Percentiles rank a stretch among this genome's conserved stretches.
Evolutionary conservation across 345 rosid genomes (phyloP).

Genomic region (Brassica cretica): DNA sequence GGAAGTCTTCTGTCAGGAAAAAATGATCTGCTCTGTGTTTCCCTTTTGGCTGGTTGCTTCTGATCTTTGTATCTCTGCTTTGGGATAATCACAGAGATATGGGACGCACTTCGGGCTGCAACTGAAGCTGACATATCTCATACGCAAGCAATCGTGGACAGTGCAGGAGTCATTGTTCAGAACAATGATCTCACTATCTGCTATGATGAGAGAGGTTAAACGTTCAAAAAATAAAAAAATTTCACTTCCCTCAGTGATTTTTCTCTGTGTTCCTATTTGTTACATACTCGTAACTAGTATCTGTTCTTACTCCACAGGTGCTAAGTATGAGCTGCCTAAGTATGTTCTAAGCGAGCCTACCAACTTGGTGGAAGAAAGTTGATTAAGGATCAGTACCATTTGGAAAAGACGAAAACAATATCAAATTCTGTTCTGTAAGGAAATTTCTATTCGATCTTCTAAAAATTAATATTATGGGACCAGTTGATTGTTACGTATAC

Average conservation of each 20-base stretch:
- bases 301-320: constrained; percentile 55
- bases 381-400: constrained; percentile 30
- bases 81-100: constrained; percentile 72
- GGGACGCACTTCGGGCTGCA: constrained; percentile 96
- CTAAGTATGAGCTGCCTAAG: constrained; percentile 89
- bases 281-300: neutral
- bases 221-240: too few relatives aligned
- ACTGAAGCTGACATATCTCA: constrained; percentile 70
- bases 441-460: neutral
- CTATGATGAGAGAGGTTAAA: constrained; percentile 90
- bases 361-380: constrained; percentile 66
- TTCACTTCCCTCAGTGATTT: neutral
- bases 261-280: neutral
- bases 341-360: constrained; percentile 88
- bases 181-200: constrained; percentile 72
- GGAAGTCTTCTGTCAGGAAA: too few relatives aligned
- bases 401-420: constrained; percentile 2
- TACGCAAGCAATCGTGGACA: constrained; percentile 81
- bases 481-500: neutral
- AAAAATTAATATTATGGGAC: neutral
- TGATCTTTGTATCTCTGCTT: too few relatives aligned
- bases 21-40: too few relatives aligned
- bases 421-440: neutral
- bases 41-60: too few relatives aligned
- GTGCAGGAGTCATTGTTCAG: constrained; percentile 87